Conservation (phyloP, 306 rosid species). For the Quercus parvula region DNA sequence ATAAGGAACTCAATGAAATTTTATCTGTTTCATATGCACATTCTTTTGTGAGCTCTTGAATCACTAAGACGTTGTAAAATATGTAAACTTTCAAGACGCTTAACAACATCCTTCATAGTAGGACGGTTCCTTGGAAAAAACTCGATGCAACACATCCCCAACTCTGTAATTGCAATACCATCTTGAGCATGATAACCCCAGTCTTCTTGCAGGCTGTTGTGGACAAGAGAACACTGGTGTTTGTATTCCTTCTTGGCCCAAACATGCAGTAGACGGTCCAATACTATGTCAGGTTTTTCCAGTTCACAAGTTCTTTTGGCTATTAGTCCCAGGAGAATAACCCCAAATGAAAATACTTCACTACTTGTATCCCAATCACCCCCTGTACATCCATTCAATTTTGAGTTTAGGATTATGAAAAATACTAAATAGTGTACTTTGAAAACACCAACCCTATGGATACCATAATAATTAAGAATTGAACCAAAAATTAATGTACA, state of each 20-base stretch:
- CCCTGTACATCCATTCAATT: slow-evolving; percentile 13
- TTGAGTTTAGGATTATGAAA: too few relatives aligned
- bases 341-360: slow-evolving; percentile 55
- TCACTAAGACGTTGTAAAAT: slow-evolving; percentile 21
- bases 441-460: neutral
- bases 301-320: slow-evolving; percentile 35
- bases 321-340: slow-evolving; percentile 47
- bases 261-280: slow-evolving; percentile 34
- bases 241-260: slow-evolving; percentile 65
- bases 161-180: slow-evolving; percentile 38
- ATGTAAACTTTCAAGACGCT: slow-evolving; percentile 15
- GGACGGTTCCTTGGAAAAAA: slow-evolving; percentile 40
- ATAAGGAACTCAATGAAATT: neutral
- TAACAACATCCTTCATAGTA: slow-evolving; percentile 15
- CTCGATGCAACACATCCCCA: slow-evolving; percentile 49
- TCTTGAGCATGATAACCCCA: slow-evolving; percentile 50
- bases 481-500: too few relatives aligned
- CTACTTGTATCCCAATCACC: slow-evolving; percentile 40
- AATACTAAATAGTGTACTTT: neutral
- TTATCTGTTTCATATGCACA: neutral
- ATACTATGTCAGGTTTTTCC: neutral
- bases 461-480: neutral
- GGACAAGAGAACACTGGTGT: slow-evolving; percentile 54
- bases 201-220: slow-evolving; percentile 42
- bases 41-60: slow-evolving; percentile 33